Percentiles rank a stretch among this genome's conserved stretches.
Conservation (phyloP, 202 grass and related monocot species). For the Musa balbisiana region DNA sequence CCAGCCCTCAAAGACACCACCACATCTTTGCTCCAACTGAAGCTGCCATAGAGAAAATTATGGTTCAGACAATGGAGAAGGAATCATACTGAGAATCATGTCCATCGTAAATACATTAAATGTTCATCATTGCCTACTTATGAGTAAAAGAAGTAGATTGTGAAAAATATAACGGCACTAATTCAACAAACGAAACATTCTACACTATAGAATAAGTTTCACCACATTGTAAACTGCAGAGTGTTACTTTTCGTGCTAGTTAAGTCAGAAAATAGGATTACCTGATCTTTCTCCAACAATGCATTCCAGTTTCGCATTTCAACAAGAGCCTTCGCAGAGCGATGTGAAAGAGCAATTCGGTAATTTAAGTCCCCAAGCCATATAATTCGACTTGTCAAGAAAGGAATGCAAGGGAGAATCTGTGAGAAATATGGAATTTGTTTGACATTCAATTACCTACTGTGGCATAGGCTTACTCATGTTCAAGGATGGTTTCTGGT, state of each 20-base stretch:
- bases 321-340: constrained; percentile 83
- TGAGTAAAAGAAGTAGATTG: background rate
- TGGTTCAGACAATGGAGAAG: constrained; percentile 15
- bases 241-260: background rate
- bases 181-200: background rate
- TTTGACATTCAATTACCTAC: constrained; percentile 8
- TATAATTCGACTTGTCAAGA: constrained; percentile 62
- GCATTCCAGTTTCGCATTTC: constrained; percentile 99
- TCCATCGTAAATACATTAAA: constrained; percentile 2
- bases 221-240: constrained; percentile 1
- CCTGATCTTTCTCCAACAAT: constrained; percentile 97
- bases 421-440: constrained; percentile 13
- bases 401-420: constrained; percentile 16
- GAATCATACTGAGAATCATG: constrained; percentile 28
- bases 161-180: background rate
- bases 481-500: constrained; percentile 82
- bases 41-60: constrained; percentile 37
- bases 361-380: constrained; percentile 98
- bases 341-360: constrained; percentile 85
- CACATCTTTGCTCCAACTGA: constrained; percentile 71
- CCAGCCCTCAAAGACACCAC: constrained; percentile 79
- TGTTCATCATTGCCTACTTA: background rate
- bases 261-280: constrained; percentile 18
- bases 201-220: background rate
- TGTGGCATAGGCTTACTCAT: constrained; percentile 51